These are phyloP conservation scores for Acer yangbiense DNA, from an alignment of 345 rosid genomes.

Conservation along the genomic window DNA sequence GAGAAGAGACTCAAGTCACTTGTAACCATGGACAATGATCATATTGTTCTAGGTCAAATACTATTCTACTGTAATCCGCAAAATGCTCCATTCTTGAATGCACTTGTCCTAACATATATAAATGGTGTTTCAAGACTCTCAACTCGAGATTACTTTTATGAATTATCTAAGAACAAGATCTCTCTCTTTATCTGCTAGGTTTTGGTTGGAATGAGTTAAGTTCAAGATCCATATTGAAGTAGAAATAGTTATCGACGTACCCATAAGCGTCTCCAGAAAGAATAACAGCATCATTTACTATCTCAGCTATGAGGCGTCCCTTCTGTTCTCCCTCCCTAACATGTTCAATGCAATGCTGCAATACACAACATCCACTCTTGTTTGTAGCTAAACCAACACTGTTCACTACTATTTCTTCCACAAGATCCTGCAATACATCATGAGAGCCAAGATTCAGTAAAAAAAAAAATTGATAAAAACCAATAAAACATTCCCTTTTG, in stretches of 20 bases:
- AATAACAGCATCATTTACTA: constrained; percentile 27
- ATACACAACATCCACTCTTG: constrained; percentile 42
- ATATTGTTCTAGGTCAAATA: not conserved
- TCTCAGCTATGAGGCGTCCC: constrained; percentile 25
- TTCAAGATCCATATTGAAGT: too few species aligned
- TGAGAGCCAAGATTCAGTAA: not conserved
- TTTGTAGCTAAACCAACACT: constrained; percentile 40
- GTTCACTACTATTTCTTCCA: constrained; percentile 27
- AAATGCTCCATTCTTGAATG: not conserved
- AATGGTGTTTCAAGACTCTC: not conserved
- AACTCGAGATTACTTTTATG: not conserved
- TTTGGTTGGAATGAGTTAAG: too few species aligned
- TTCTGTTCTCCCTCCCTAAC: constrained; percentile 17
- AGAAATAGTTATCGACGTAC: constrained; percentile 24
- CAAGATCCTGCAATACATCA: constrained; percentile 29
- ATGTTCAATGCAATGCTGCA: constrained; percentile 31
- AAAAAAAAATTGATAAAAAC: not conserved
- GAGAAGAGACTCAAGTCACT: not conserved
- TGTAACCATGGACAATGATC: not conserved
- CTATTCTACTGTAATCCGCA: not conserved
- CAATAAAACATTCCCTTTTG: not conserved
- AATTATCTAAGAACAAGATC: not conserved
- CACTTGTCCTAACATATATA: not conserved
- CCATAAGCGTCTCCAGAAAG: constrained; percentile 43
- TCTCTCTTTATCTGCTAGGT: not conserved